These are phyloP conservation scores for Saccharomycopsis fermentans DNA, from an alignment of 805 yeast genomes.

Conservation along the genomic window DNA sequence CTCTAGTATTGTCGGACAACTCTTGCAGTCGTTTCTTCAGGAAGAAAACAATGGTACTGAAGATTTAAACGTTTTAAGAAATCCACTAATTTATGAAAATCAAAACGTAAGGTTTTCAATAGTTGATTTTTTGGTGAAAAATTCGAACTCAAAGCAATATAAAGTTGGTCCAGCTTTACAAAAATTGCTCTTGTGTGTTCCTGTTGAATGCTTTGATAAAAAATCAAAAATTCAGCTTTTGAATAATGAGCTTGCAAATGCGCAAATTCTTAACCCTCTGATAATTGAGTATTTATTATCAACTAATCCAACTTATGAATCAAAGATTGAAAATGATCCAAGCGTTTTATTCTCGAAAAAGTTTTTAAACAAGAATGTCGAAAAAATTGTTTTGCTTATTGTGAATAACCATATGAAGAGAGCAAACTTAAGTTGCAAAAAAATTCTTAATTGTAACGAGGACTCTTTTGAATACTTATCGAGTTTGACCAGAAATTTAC, in stretches of 20 bases:
- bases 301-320: conserved; percentile 3
- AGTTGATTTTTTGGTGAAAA: neutral
- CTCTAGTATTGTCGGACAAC: neutral
- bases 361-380: neutral
- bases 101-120: neutral
- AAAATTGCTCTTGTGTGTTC: neutral
- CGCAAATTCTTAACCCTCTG: neutral
- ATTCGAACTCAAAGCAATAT: neutral
- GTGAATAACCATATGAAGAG: neutral
- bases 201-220: conserved; percentile 9
- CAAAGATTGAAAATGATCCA: conserved; percentile 6
- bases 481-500: neutral
- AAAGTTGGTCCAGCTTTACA: neutral
- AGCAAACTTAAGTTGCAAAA: neutral
- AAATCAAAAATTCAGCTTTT: neutral
- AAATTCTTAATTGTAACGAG: neutral
- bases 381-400: neutral
- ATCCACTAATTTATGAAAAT: conserved; percentile 9
- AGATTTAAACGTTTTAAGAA: neutral
- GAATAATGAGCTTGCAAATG: neutral
- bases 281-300: conserved; percentile 2
- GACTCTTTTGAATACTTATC: conserved; percentile 1
- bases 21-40: neutral
- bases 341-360: neutral
- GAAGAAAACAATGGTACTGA: neutral